Base-by-base conservation (phyloP, 208 protist species). In the Crithidia expoeki region DNA sequence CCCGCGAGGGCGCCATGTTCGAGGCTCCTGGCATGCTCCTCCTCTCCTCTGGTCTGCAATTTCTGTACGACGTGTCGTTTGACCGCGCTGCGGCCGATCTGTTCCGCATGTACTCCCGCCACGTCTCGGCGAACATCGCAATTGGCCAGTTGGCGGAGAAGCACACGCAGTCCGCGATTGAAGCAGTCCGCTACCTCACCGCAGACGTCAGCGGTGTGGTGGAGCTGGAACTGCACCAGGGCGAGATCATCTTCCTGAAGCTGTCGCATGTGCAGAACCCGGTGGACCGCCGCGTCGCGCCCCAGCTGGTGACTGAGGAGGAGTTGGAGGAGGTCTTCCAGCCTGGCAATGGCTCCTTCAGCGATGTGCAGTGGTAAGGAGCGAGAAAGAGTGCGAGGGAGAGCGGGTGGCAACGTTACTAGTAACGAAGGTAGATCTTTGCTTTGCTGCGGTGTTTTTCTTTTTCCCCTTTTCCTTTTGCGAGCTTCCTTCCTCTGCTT, bases 11-110 rank as follows among this genome's bases (percentile, higher is more conserved):
- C 58, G 84, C 80, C 25, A 94, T 97, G 88, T 97, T 89, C 81
- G 94, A 97, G 75, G 81, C 94, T 2, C 94, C 94, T 0, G 94
- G 94, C 50, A 97, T 97, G 94, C 49, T 60, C 21, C 81, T 97
- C 11, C 92, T 97, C 58, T 65, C 86, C 12, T 71, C 68, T 7
- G 83, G 86, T 46, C 81, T 96, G 50, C 72, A 76, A 33, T 95
- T 83, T 68, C 69, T 97, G 11, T 96, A 95, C 79, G 92, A 97
- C 46, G 89, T 94, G 17, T 90, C 74, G 68, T 93, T 97, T 55
- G 94, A 97, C 72, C 81, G 88, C 62, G 33, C 80, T 14, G 75
- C 85, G 5, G 68, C 72, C 17, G 79, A 94, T 44, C 74, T 96
- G 33, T 97, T 97, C 79, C 76, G 76, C 63, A 72, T 75, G 34